Evolutionary conservation across 345 rosid species (phyloP).

Genomic region (Murraya koenigii): DNA sequence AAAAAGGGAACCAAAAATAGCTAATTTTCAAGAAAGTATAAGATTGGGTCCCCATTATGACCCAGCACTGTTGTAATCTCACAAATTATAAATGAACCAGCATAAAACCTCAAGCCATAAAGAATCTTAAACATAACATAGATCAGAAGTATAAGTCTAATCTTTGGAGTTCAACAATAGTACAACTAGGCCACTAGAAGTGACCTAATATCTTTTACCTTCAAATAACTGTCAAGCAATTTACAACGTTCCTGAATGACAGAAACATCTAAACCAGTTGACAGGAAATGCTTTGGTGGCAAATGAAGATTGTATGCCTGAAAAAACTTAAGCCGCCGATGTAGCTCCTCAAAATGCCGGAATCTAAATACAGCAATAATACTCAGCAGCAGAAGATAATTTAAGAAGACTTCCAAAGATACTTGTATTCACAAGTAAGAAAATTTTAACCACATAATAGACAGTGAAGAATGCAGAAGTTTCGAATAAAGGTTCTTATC

Average conservation of each 20-base stretch:
- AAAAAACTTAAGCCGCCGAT: conserved; percentile 87
- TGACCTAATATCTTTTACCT: conserved; percentile 51
- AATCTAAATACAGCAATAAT: conserved; percentile 45
- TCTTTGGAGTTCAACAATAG: not conserved
- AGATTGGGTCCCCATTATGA: not conserved
- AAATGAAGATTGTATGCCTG: conserved; percentile 86
- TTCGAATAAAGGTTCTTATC: conserved; percentile 16
- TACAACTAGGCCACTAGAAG: conserved; percentile 10
- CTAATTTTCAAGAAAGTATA: not conserved
- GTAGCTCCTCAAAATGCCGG: conserved; percentile 99
- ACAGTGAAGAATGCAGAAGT: conserved; percentile 20
- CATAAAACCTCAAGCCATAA: not conserved
- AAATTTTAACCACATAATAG: not conserved
- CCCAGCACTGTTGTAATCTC: not conserved
- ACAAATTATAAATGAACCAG: not conserved
- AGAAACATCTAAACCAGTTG: conserved; percentile 77
- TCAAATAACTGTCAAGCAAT: conserved; percentile 80
- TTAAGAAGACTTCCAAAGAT: not conserved
- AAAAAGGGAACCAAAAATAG: not conserved
- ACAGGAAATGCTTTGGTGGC: conserved; percentile 97
- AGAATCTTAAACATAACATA: not conserved
- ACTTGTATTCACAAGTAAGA: conserved; percentile 4
- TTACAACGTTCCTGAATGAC: conserved; percentile 89
- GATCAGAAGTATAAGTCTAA: not conserved
- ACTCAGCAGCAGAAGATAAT: conserved; percentile 11